A percentile compares a stretch with the other conserved stretches of the same genome.
Conservation (phyloP, 2,329 filamentous ascomycete species). For the Microdochium nivale region DNA sequence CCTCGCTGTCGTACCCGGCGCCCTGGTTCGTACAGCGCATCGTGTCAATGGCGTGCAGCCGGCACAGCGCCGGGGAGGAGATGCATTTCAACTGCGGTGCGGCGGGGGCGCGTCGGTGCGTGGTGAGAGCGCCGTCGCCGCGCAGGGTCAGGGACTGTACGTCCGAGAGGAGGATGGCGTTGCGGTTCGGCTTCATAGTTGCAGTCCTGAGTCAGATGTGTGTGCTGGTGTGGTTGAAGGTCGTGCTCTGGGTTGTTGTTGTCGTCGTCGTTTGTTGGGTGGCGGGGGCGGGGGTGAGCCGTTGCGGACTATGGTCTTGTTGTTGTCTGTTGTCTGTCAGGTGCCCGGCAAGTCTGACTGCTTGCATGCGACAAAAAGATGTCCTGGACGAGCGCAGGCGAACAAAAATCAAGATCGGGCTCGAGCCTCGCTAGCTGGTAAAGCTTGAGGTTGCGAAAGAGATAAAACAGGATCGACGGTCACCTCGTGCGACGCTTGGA, state of each 20-base stretch:
- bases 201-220: not conserved
- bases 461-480: too few species aligned
- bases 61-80: constrained; percentile 54
- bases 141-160: constrained; percentile 75
- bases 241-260: not conserved
- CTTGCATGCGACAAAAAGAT: too few species aligned
- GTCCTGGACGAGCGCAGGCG: too few species aligned
- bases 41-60: constrained; percentile 64
- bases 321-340: too few species aligned
- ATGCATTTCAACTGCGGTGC: constrained; percentile 75
- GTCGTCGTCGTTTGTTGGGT: too few species aligned
- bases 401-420: too few species aligned
- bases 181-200: not conserved
- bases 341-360: too few species aligned
- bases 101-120: constrained; percentile 65
- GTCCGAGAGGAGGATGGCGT: constrained; percentile 48
- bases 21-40: constrained; percentile 90
- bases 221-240: not conserved
- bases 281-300: too few species aligned
- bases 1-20: constrained; percentile 65
- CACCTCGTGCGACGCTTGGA: too few species aligned
- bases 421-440: too few species aligned
- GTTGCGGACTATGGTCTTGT: too few species aligned
- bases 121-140: constrained; percentile 53
- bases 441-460: too few species aligned